Base-by-base conservation (phyloP, 192 early-diverging fungal species). In the Spinellus fusiger region DNA sequence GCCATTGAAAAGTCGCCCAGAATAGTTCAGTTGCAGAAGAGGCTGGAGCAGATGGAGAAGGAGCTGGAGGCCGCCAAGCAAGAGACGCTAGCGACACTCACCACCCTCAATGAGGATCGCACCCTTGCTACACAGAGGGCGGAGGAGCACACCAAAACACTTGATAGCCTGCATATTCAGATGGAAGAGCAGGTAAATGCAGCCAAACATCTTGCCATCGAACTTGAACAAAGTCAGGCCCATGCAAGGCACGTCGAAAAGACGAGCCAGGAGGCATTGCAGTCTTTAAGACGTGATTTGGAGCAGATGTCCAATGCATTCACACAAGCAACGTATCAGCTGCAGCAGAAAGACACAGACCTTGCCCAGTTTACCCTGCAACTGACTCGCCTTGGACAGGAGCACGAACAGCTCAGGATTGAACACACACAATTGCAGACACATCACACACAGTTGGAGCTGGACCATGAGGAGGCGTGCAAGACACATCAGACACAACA, bases 1-100 rank as follows among this genome's bases (percentile, higher is more conserved):
- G 26, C 25, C 12, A 51, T 49, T 46, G 57, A 59, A 59, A 59
- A 49, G 12, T 47, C 61, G 6, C 34, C 61, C n/a, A 53, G 47
- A 54, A 35, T 33, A 31, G 35, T 15, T 20, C 61, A 63, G 22
- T 32, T 63, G 25, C 37, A 53, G 26, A 63, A 63, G 38, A 63
- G 54, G 51, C n/a, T 63, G 15, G 61, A 63, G 13, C 61, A 44
- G 34, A 26, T 54, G 3, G 37, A 54, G 23, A 49, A 63, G 26
- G 34, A 27, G 26, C 10, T 54, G 5, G 27, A 33, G 20, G 22
- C 37, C 15, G 8, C 8, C 15, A 26, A 54, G 23, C 37, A 38
- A 10, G 37, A 63, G 48, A 48, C 51, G 20, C n/a, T 23, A 47
- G 18, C 46, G 27, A 16, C 28, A 40, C 34, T 46, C 28, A 61